These are phyloP conservation scores for Elaeagnus macrophylla DNA, from an alignment of 306 rosid species.

Conservation along the genomic window DNA sequence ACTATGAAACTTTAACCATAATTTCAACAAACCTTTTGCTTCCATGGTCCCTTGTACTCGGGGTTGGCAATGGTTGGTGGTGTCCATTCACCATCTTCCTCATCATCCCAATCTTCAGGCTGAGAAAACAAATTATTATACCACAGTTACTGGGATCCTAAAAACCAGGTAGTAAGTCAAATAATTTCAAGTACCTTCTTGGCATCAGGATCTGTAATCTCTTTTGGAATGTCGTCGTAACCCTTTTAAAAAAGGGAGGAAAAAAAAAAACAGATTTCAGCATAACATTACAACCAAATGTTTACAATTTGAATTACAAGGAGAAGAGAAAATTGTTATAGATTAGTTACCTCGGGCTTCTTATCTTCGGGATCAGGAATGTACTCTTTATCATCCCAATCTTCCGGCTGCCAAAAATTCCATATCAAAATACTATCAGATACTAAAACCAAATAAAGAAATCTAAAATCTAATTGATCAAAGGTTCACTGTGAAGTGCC, in stretches of 20 bases:
- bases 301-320: neutral
- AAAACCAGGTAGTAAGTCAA: neutral
- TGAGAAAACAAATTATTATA: slow-evolving; percentile 23
- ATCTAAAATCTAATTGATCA: slow-evolving; percentile 1
- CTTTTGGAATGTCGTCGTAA: slow-evolving; percentile 82
- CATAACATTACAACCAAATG: neutral
- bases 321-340: neutral
- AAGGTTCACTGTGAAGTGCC: slow-evolving; percentile 1
- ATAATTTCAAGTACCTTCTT: slow-evolving; percentile 50
- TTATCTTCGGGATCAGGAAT: slow-evolving; percentile 94
- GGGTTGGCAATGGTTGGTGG: slow-evolving; percentile 94
- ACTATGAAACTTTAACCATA: neutral
- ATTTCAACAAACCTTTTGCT: slow-evolving; percentile 61
- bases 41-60: slow-evolving; percentile 97
- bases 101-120: slow-evolving; percentile 99
- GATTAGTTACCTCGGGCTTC: slow-evolving; percentile 75
- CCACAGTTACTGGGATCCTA: slow-evolving; percentile 4
- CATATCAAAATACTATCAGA: slow-evolving; percentile 11
- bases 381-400: slow-evolving; percentile 95
- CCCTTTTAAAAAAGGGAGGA: slow-evolving; percentile 44
- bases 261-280: neutral
- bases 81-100: slow-evolving; percentile 99
- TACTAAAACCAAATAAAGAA: slow-evolving; percentile 7
- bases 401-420: slow-evolving; percentile 70
- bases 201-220: slow-evolving; percentile 80